These are phyloP conservation scores for Strobilomyces dryophilus DNA, from an alignment of 768 basidiomycete species.

Conservation along the genomic window DNA sequence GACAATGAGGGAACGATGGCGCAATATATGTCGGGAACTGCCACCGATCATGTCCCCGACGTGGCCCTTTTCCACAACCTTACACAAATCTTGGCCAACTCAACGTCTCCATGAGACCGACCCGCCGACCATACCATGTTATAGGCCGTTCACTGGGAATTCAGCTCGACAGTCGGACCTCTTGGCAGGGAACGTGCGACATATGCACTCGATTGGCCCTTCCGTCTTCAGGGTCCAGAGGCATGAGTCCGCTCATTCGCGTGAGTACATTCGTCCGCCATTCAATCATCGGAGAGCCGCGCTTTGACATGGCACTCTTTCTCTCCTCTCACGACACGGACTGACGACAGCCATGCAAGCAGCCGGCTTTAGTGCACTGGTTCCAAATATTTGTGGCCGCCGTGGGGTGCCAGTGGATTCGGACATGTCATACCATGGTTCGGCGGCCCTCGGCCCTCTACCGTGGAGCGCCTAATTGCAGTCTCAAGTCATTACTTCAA, in stretches of 20 bases:
- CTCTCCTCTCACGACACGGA: too few species aligned
- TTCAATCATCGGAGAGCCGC: too few species aligned
- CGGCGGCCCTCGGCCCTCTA: too few species aligned
- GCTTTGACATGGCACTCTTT: too few species aligned
- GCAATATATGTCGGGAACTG: conserved; percentile 16
- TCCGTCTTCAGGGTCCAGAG: not conserved
- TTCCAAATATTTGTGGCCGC: too few species aligned
- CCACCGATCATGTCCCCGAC: conserved; percentile 14
- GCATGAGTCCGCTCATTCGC: too few species aligned
- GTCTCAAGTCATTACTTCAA: too few species aligned
- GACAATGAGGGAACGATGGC: not conserved
- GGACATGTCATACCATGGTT: too few species aligned
- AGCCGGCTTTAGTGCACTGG: too few species aligned
- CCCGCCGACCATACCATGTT: not conserved
- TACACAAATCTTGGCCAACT: not conserved
- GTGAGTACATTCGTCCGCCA: not conserved
- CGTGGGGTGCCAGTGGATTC: too few species aligned
- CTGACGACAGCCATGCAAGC: not conserved
- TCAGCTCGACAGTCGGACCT: not conserved
- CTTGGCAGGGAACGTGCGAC: conserved; percentile 15
- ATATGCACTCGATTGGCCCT: not conserved
- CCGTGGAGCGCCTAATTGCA: too few species aligned
- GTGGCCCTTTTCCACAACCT: conserved; percentile 17
- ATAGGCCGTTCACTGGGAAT: conserved; percentile 8
- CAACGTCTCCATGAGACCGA: not conserved